phyloP scores from a whole-genome alignment of 208 protist species.

The Porcisia hertigi region DNA sequence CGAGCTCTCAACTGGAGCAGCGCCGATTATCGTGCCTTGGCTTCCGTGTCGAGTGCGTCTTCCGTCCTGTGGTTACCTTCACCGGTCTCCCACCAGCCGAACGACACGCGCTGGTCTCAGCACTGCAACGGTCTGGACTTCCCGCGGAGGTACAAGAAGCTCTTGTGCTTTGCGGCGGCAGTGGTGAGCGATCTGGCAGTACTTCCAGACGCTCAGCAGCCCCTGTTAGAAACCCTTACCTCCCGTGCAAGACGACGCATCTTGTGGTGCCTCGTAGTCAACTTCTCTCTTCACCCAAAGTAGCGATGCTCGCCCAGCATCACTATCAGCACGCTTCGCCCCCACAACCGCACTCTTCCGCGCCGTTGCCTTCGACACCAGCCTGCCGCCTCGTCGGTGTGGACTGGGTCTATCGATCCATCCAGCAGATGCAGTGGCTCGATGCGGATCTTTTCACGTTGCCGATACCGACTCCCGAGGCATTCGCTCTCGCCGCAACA shows the following conservation, averaged over 20 bases:
- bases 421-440: slow-evolving; percentile 48
- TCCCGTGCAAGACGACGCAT: slow-evolving; percentile 51
- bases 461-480: slow-evolving; percentile 30
- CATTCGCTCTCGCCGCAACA: slow-evolving; percentile 17
- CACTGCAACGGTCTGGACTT: slow-evolving; percentile 30
- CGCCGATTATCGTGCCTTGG: slow-evolving; percentile 33
- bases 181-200: neutral
- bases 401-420: slow-evolving; percentile 56
- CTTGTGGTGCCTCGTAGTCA: slow-evolving; percentile 36
- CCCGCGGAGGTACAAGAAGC: slow-evolving; percentile 44
- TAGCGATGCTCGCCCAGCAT: slow-evolving; percentile 34
- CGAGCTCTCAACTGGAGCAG: slow-evolving; percentile 36
- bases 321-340: slow-evolving; percentile 11
- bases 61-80: slow-evolving; percentile 55
- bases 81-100: slow-evolving; percentile 39
- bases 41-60: slow-evolving; percentile 39
- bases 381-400: slow-evolving; percentile 53
- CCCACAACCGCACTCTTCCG: neutral
- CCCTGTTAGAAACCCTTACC: neutral
- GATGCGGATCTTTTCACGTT: slow-evolving; percentile 47
- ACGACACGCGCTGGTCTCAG: slow-evolving; percentile 27
- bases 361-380: neutral
- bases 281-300: slow-evolving; percentile 32
- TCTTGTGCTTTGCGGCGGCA: slow-evolving; percentile 32
- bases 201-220: neutral